phyloP scores from a whole-genome alignment of 345 rosid species.

The Ceriops decandra region DNA sequence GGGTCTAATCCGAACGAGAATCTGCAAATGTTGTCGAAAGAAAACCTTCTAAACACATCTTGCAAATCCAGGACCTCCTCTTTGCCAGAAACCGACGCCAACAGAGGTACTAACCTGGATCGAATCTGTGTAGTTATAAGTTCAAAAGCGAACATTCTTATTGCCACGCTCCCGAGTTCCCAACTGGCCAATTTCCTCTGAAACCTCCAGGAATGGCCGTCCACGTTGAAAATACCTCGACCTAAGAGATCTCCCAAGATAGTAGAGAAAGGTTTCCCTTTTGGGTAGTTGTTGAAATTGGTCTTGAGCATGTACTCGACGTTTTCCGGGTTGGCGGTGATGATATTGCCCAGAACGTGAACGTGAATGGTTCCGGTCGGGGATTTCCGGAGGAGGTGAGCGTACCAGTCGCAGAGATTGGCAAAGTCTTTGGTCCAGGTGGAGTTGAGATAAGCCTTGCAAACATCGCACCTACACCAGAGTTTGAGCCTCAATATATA shows the following conservation, averaged over 20 bases:
- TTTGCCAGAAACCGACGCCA: slow-evolving; percentile 17
- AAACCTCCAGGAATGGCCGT: slow-evolving; percentile 51
- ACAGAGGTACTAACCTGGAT: slow-evolving; percentile 40
- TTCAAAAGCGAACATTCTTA: slow-evolving; percentile 35
- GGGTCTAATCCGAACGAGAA: slow-evolving; percentile 73
- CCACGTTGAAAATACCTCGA: slow-evolving; percentile 61
- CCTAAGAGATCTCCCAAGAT: slow-evolving; percentile 49
- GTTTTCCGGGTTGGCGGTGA: slow-evolving; percentile 42
- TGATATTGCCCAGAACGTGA: slow-evolving; percentile 34
- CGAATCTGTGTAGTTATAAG: slow-evolving; percentile 37
- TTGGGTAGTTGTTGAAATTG: slow-evolving; percentile 44
- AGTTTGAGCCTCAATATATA: slow-evolving; percentile 16
- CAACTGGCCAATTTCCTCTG: slow-evolving; percentile 55
- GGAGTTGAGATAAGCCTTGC: slow-evolving; percentile 31
- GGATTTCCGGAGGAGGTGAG: slow-evolving; percentile 38
- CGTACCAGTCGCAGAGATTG: slow-evolving; percentile 47
- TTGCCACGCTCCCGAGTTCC: slow-evolving; percentile 46
- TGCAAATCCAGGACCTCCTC: slow-evolving; percentile 44
- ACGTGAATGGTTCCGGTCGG: slow-evolving; percentile 37
- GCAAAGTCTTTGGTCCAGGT: slow-evolving; percentile 36
- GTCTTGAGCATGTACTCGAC: slow-evolving; percentile 48
- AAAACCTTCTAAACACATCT: slow-evolving; percentile 52
- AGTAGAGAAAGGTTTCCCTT: slow-evolving; percentile 44
- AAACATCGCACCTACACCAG: slow-evolving; percentile 39
- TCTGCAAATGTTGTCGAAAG: slow-evolving; percentile 64